Percentiles rank a stretch among this genome's conserved stretches.
These are phyloP conservation scores for Ceratocystis cubensis DNA, from an alignment of 2,329 filamentous ascomycete species.

Conservation along the genomic window DNA sequence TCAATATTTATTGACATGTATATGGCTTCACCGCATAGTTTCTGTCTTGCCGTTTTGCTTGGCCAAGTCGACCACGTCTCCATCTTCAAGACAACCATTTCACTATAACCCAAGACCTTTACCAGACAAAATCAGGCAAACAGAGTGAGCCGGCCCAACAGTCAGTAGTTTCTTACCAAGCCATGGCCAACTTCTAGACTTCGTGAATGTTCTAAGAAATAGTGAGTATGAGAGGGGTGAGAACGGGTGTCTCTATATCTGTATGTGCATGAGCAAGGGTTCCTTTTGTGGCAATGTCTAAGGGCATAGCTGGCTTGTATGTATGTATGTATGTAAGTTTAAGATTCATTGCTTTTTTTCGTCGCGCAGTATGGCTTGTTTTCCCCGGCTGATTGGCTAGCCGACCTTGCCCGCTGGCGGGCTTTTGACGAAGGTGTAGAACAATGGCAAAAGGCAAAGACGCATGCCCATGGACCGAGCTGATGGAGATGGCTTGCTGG, in stretches of 20 bases:
- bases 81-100: not conserved
- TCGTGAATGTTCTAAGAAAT: too few species aligned
- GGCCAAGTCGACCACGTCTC: not conserved
- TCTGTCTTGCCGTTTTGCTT: not conserved
- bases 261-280: not conserved
- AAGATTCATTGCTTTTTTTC: not conserved
- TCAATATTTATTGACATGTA: too few species aligned
- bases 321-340: not conserved
- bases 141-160: too few species aligned
- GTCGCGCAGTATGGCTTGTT: not conserved
- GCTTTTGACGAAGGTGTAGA: constrained; percentile 3
- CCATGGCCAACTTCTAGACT: too few species aligned
- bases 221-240: not conserved
- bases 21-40: not conserved
- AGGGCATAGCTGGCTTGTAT: not conserved
- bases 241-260: not conserved
- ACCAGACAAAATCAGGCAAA: too few species aligned
- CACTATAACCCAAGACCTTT: too few species aligned
- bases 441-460: not conserved
- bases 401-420: not conserved
- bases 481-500: not conserved
- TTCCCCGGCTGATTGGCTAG: not conserved
- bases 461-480: not conserved
- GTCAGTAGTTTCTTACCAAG: too few species aligned
- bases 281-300: not conserved